These are phyloP conservation scores for Vanrija sp. DNA, from an alignment of 1,284 basidiomycete species.

Conservation along the genomic window DNA sequence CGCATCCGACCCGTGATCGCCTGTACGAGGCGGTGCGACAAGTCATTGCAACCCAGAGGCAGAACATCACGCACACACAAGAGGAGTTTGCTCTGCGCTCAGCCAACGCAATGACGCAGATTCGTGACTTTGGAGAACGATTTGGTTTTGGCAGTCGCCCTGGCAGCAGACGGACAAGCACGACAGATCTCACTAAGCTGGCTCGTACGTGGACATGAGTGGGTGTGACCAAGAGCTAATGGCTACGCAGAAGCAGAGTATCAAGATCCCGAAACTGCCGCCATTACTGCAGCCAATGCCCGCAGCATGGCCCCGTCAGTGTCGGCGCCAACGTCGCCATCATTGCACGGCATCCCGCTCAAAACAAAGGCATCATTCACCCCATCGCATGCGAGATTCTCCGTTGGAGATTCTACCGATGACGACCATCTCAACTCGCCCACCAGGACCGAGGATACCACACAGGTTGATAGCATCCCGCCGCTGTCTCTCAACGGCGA, in stretches of 20 bases:
- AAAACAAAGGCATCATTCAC: constrained; percentile 23
- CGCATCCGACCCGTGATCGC: constrained; percentile 23
- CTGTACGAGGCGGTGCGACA: constrained; percentile 42
- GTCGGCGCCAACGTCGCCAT: constrained; percentile 39
- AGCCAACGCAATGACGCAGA: constrained; percentile 40
- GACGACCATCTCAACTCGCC: too few relatives aligned
- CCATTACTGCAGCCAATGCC: constrained; percentile 25
- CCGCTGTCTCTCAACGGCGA: too few relatives aligned
- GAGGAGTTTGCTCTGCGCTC: constrained; percentile 39
- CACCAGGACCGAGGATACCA: too few relatives aligned
- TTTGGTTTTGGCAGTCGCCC: constrained; percentile 18
- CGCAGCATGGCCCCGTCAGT: constrained; percentile 17
- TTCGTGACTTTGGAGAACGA: constrained; percentile 36
- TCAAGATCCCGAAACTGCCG: constrained; percentile 26
- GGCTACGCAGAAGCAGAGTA: constrained; percentile 6
- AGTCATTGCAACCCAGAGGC: constrained; percentile 37
- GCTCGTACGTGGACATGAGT: too few relatives aligned
- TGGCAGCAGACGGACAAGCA: constrained; percentile 7
- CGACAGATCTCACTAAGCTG: constrained; percentile 1
- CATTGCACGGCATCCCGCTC: constrained; percentile 24
- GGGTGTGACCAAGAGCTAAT: background rate
- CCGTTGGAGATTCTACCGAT: too few relatives aligned
- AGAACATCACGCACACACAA: constrained; percentile 33
- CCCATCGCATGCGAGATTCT: too few relatives aligned
- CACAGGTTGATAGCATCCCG: too few relatives aligned